Evolutionary conservation across 2,329 filamentous ascomycete species (phyloP).

Genomic region (Sphaerostilbella broomeana): DNA sequence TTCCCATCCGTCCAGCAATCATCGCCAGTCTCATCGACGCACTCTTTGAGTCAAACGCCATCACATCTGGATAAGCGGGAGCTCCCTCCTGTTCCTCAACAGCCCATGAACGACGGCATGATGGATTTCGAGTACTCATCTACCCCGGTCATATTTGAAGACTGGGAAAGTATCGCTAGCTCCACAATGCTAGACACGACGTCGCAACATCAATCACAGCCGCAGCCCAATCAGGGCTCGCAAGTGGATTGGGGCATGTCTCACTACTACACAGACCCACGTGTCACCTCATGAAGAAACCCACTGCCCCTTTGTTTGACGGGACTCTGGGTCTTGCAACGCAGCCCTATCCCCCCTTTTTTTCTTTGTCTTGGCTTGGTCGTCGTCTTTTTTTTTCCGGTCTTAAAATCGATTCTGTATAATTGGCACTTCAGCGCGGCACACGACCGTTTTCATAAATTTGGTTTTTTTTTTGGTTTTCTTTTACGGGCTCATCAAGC

Average conservation of each 20-base stretch:
- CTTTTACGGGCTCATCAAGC: no score
- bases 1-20: conserved; percentile 22
- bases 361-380: not conserved
- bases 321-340: no score
- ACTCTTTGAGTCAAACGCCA: conserved; percentile 23
- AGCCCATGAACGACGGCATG: conserved; percentile 24
- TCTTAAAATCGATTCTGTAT: no score
- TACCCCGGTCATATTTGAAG: conserved; percentile 32
- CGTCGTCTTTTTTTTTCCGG: not conserved
- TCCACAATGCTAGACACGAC: conserved; percentile 29
- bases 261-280: conserved; percentile 29
- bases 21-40: conserved; percentile 28
- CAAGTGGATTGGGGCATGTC: conserved; percentile 28
- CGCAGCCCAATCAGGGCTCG: conserved; percentile 14
- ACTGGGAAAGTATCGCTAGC: conserved; percentile 35
- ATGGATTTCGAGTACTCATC: conserved; percentile 41
- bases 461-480: conserved; percentile 1
- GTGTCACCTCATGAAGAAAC: conserved; percentile 23
- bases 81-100: conserved; percentile 26
- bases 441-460: conserved; percentile 6
- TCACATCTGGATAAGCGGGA: conserved; percentile 32
- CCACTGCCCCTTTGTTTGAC: conserved; percentile 14
- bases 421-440: conserved; percentile 11
- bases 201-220: conserved; percentile 21
- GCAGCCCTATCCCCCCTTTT: not conserved